Evolutionary conservation across 768 basidiomycete species (phyloP), one percentile per base, ranked within the genome.

Genomic region (Lactifluus volemus): DNA sequence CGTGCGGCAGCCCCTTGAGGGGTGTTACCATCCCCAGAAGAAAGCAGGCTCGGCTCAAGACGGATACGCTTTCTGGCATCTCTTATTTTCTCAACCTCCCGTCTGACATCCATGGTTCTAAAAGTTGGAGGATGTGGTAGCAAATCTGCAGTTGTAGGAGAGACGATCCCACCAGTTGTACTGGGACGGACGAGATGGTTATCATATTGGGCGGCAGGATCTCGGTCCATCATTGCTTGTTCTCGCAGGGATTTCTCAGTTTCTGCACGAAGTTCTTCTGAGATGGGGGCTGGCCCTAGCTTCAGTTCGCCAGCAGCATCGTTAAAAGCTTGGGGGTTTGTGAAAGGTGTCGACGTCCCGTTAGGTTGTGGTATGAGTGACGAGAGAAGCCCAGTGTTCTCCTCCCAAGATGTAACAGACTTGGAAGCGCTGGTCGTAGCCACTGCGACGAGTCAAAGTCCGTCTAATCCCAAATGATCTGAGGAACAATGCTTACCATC

Each of bases 21-120:
- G 25, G 82, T 82, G 65, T 79, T 79, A 38, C 72, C 71, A 69
- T 89, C 87, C 12, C 83, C 72, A 63, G 78, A 81, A 45, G 74
- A 75, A 49, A 89, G 72, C 7, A 77, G 73, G 6, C 84, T 83
- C 0, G 92, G 91, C 4, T 97, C 96, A 15, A 98, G 75, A 44
- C 90, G 81, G 73, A 99, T 98, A 59, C 93, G 84, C 73, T 94
- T 98, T 66, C 93, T 78, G 38, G 88, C 87, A 73, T 99, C 97
- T 47, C 91, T 81, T 10, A 98, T 86, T 63, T 80, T 83, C 69
- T 87, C 88, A 2, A 98, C 92, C 72, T 98, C 97, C 42, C 95
- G 80, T 69, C 89, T 88, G 14, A 98, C 84, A 71, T 99, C 97
- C 4, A 88, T 74, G 0, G 86, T 85, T 68, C 87, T 88, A 75